Conservation (phyloP, 2,329 filamentous ascomycete genomes). For the Pyrenophora teres region DNA sequence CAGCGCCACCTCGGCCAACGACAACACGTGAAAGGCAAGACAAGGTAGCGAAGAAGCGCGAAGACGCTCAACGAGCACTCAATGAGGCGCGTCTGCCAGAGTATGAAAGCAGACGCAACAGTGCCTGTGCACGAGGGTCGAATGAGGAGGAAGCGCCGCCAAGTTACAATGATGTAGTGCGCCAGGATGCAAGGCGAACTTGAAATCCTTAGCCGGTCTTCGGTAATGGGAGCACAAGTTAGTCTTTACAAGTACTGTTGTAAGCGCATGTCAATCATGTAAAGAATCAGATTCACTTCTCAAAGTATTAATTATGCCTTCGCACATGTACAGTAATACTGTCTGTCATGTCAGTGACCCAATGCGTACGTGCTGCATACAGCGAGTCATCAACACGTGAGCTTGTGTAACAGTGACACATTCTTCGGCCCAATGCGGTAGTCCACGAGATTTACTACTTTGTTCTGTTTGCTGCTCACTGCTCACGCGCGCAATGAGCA, state of each 20-base stretch:
- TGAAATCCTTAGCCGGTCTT: background rate
- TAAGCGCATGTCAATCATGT: no score
- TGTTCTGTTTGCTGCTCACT: background rate
- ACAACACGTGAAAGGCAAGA: no score
- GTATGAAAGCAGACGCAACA: conserved; percentile 14
- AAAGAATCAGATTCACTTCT: no score
- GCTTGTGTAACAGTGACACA: background rate
- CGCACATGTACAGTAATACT: no score
- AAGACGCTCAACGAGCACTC: conserved; percentile 12
- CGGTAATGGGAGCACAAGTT: no score
- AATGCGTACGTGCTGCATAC: no score
- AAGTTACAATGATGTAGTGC: conserved; percentile 19
- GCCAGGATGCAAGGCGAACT: conserved; percentile 2
- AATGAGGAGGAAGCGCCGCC: conserved; percentile 20
- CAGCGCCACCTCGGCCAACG: background rate
- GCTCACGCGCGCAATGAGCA: conserved; percentile 1
- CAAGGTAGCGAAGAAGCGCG: conserved; percentile 11
- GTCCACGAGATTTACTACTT: background rate
- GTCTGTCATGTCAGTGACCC: no score
- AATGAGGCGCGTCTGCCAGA: conserved; percentile 4
- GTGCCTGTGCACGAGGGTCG: conserved; percentile 17
- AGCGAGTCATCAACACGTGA: background rate
- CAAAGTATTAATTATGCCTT: no score
- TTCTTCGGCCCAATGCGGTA: conserved; percentile 8
- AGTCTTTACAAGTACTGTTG: no score